These are phyloP conservation scores for Limnanthes douglasii DNA, from an alignment of 345 rosid species.

Conservation along the genomic window DNA sequence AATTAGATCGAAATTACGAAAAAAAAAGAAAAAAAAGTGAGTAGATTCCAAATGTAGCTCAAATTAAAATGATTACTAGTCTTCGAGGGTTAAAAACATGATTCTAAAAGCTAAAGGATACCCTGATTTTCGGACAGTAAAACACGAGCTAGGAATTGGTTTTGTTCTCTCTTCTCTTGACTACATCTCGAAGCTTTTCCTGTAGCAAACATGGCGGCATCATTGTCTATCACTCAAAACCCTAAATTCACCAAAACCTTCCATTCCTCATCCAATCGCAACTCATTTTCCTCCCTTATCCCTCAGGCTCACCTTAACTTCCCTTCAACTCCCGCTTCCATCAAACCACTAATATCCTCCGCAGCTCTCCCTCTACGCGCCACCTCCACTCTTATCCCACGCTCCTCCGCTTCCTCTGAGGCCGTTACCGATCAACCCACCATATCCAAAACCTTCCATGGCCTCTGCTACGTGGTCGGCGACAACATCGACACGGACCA, in stretches of 20 bases:
- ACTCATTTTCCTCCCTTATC: constrained; percentile 1
- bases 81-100: too few relatives aligned
- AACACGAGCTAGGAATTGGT: too few relatives aligned
- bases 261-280: constrained; percentile 8
- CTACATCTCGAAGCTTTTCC: too few relatives aligned
- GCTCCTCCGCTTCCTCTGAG: constrained; percentile 9
- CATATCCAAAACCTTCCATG: constrained; percentile 37
- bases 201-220: constrained; percentile 21
- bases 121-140: too few relatives aligned
- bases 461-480: constrained; percentile 81
- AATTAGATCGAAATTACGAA: too few relatives aligned
- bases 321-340: constrained; percentile 1
- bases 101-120: too few relatives aligned
- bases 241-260: constrained; percentile 14
- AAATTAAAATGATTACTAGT: too few relatives aligned
- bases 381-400: constrained; percentile 10
- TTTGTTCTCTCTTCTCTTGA: constrained; percentile 5
- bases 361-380: constrained; percentile 10
- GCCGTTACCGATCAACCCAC: constrained; percentile 10
- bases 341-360: constrained; percentile 9
- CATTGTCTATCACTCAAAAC: constrained; percentile 11
- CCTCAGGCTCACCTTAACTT: constrained; percentile 11
- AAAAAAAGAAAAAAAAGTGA: not conserved
- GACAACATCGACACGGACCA: constrained; percentile 98
- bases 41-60: too few relatives aligned